Conservation (phyloP, 768 basidiomycete species). For the Naganishia vaughanmartiniae region DNA sequence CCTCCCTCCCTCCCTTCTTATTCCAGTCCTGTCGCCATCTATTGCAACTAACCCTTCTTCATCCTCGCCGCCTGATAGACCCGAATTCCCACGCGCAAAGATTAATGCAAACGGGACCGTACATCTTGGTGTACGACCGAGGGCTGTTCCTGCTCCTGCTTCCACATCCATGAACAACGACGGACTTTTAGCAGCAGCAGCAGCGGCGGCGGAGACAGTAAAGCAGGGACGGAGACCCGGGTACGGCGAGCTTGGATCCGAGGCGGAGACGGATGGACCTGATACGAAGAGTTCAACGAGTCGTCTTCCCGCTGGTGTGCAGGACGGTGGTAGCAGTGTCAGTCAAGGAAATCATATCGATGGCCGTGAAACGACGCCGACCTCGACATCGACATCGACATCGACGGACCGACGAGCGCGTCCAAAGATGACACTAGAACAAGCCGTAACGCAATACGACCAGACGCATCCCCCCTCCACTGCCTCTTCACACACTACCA, state of each 20-base stretch:
- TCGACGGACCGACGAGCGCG: neutral
- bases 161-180: too few relatives aligned
- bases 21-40: neutral
- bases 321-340: neutral
- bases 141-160: neutral
- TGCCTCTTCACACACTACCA: neutral
- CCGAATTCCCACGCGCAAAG: constrained; percentile 12
- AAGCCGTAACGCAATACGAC: neutral
- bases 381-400: neutral
- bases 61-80: neutral
- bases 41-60: neutral
- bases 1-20: neutral
- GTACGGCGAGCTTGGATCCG: constrained; percentile 2
- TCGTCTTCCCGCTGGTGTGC: neutral
- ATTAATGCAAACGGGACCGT: constrained; percentile 8
- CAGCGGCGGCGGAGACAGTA: neutral
- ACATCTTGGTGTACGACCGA: constrained; percentile 9
- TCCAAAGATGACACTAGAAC: constrained; percentile 9
- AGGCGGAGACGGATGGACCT: neutral
- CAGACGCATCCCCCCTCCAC: neutral
- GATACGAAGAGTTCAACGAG: neutral
- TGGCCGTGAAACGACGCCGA: neutral
- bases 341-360: too few relatives aligned
- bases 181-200: too few relatives aligned
- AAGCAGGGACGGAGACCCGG: neutral